phyloP scores from a whole-genome alignment of 2,329 filamentous ascomycete species.

The Hirsutella minnesotensis region DNA sequence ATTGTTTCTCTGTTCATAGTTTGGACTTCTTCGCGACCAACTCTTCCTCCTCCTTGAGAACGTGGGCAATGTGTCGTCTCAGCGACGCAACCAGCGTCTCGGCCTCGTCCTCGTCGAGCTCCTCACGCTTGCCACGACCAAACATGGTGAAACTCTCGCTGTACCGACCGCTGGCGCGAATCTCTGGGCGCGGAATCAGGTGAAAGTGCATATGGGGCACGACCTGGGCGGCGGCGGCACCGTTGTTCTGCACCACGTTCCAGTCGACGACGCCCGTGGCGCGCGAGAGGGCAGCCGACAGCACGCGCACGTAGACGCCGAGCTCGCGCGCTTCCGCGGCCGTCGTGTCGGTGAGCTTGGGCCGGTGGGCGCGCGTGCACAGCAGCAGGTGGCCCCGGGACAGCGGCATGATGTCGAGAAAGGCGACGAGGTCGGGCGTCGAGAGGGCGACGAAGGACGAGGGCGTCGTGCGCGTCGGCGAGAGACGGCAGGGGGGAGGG shows the following conservation, averaged over 20 bases:
- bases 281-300: slow-evolving; percentile 58
- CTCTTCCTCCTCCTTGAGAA: slow-evolving; percentile 30
- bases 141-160: slow-evolving; percentile 73
- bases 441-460: slow-evolving; percentile 60
- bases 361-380: slow-evolving; percentile 63
- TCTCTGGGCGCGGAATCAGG: slow-evolving; percentile 73
- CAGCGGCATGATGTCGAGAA: slow-evolving; percentile 87
- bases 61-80: slow-evolving; percentile 33
- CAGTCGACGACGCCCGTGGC: slow-evolving; percentile 69
- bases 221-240: slow-evolving; percentile 78
- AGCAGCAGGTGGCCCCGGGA: slow-evolving; percentile 74
- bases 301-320: slow-evolving; percentile 54
- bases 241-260: slow-evolving; percentile 97
- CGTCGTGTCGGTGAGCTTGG: slow-evolving; percentile 63
- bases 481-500: slow-evolving; percentile 25
- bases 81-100: slow-evolving; percentile 44
- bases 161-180: slow-evolving; percentile 36
- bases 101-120: slow-evolving; percentile 67
- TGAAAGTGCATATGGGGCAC: slow-evolving; percentile 94
- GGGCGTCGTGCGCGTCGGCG: slow-evolving; percentile 23
- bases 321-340: slow-evolving; percentile 54
- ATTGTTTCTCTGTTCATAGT: slow-evolving; percentile 8
- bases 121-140: slow-evolving; percentile 58
- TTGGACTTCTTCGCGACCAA: slow-evolving; percentile 19
- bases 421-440: slow-evolving; percentile 67